phyloP scores from a whole-genome alignment of 192 early-diverging fungal species.

The Radiomyces spectabilis region DNA sequence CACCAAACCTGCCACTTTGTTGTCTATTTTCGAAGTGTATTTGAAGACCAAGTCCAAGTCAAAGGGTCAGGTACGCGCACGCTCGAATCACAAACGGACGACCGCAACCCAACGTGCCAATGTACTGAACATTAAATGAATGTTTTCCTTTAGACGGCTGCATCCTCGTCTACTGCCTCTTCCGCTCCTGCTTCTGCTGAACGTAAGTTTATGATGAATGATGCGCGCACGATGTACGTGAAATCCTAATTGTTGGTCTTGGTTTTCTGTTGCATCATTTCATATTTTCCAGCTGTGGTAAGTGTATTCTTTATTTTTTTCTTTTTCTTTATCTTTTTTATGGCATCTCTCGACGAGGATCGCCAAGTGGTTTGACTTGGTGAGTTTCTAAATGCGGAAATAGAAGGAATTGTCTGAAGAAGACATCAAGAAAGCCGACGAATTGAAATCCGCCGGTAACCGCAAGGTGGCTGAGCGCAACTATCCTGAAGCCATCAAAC shows the following conservation, averaged over 20 bases:
- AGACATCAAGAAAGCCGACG: slow-evolving; percentile 78
- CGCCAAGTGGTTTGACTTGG: too few species aligned
- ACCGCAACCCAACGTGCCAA: too few species aligned
- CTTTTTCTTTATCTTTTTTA: neutral
- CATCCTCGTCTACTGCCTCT: slow-evolving; percentile 14
- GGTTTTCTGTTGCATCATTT: too few species aligned
- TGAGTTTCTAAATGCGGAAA: too few species aligned
- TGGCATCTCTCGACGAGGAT: neutral
- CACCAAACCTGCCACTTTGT: slow-evolving; percentile 81
- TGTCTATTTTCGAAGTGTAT: slow-evolving; percentile 87
- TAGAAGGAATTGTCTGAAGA: slow-evolving; percentile 35
- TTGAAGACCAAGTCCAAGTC: slow-evolving; percentile 59
- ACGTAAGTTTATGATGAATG: too few species aligned
- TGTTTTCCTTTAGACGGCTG: slow-evolving; percentile 15
- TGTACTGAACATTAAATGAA: too few species aligned
- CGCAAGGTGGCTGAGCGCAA: slow-evolving; percentile 76
- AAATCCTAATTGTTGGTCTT: too few species aligned
- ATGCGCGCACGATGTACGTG: too few species aligned
- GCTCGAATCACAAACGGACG: too few species aligned
- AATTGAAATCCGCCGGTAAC: slow-evolving; percentile 80
- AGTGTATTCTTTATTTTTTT: neutral
- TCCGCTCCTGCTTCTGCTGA: slow-evolving; percentile 14
- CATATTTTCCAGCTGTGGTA: slow-evolving; percentile 18
- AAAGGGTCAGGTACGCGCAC: slow-evolving; percentile 9
- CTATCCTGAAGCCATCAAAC: slow-evolving; percentile 74